Conservation (phyloP, 1,284 basidiomycete genomes). For the Ustilago curta region DNA sequence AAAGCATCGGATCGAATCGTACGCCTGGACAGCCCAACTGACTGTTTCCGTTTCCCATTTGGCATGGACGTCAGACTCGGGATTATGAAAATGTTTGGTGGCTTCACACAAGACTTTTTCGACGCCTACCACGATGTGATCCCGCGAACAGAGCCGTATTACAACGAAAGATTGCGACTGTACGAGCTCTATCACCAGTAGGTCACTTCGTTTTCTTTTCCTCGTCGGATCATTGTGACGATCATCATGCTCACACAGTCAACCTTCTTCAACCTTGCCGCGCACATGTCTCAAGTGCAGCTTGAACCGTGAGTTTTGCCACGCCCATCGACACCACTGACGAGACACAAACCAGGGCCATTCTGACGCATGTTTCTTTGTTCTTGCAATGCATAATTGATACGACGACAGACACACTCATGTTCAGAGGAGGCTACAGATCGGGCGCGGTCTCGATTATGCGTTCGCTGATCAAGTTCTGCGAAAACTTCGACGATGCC, state of each 20-base stretch:
- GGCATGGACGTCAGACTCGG: constrained; percentile 23
- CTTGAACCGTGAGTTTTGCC: constrained; percentile 32
- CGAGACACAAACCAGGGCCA: neutral
- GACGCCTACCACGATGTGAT: constrained; percentile 43
- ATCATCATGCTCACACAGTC: neutral
- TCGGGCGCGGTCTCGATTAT: constrained; percentile 45
- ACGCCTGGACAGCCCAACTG: neutral
- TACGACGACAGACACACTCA: constrained; percentile 31
- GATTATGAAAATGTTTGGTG: constrained; percentile 52
- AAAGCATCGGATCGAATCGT: neutral
- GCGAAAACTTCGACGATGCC: constrained; percentile 9
- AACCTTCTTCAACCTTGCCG: neutral
- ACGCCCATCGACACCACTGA: neutral
- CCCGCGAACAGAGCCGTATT: constrained; percentile 32
- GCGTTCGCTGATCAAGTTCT: constrained; percentile 37
- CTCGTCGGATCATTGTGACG: neutral
- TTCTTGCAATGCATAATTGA: neutral
- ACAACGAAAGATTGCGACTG: constrained; percentile 29
- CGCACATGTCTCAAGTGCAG: constrained; percentile 8
- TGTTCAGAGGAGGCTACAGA: constrained; percentile 45
- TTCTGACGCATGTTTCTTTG: neutral
- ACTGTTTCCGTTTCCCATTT: neutral
- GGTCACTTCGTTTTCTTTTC: constrained; percentile 7
- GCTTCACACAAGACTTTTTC: constrained; percentile 48
- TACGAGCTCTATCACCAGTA: constrained; percentile 51